Conservation (phyloP, 495 filamentous ascomycete genomes). For the Aspergillus asperescens region DNA sequence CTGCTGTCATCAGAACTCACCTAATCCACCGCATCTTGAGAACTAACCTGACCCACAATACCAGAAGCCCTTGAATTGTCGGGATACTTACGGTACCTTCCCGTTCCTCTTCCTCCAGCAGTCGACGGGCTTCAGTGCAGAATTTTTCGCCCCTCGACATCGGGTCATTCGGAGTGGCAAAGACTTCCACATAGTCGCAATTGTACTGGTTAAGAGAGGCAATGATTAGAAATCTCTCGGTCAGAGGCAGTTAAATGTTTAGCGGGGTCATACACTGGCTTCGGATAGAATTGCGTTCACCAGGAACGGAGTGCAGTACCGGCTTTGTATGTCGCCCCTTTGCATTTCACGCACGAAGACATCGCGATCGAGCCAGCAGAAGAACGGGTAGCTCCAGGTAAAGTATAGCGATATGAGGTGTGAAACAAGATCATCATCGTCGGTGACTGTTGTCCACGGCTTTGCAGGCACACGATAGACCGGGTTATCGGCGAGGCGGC, state of each 20-base stretch:
- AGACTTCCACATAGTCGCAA: conserved; percentile 27
- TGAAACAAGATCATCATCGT: conserved; percentile 45
- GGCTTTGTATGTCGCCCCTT: conserved; percentile 20
- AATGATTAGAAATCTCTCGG: conserved; percentile 1
- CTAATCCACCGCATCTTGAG: too few species aligned
- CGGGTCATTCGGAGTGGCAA: conserved; percentile 17
- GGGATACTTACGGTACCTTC: conserved; percentile 13
- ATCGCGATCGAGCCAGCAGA: conserved; percentile 39
- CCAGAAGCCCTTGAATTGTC: conserved; percentile 22
- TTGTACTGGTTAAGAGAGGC: conserved; percentile 16
- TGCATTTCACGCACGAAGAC: conserved; percentile 40
- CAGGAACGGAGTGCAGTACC: conserved; percentile 43
- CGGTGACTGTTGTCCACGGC: conserved; percentile 45
- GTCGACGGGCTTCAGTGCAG: conserved; percentile 23
- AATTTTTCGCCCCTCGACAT: conserved; percentile 23
- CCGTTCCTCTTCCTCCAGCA: conserved; percentile 19
- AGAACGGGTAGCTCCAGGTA: conserved; percentile 39
- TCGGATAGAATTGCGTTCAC: conserved; percentile 43
- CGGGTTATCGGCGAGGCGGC: conserved; percentile 23
- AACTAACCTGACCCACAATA: conserved; percentile 18
- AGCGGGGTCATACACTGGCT: conserved; percentile 22
- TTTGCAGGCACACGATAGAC: conserved; percentile 32
- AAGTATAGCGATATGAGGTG: conserved; percentile 43
- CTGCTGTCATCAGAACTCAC: conserved; percentile 6
- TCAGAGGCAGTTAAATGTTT: neutral